A percentile compares a stretch with the other conserved stretches of the same genome.
These are phyloP conservation scores for Actinomortierella ambigua DNA, from an alignment of 371 early-diverging fungal genomes.

Conservation along the genomic window DNA sequence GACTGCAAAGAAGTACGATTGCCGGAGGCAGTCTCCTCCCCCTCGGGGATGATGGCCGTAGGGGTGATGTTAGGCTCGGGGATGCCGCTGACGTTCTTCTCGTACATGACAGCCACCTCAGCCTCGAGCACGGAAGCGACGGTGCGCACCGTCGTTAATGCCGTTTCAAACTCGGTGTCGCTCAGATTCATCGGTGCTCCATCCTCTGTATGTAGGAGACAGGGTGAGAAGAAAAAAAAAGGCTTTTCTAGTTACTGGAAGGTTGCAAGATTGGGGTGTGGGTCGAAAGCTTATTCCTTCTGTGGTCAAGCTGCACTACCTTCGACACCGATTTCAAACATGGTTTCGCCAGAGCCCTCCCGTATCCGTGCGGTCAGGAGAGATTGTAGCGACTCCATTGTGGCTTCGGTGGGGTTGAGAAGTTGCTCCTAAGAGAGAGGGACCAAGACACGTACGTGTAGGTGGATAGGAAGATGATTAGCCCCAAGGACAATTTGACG, in stretches of 20 bases:
- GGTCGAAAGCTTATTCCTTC: too few relatives aligned
- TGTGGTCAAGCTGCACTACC: too few relatives aligned
- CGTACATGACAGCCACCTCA: slow-evolving; percentile 69
- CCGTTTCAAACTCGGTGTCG: slow-evolving; percentile 59
- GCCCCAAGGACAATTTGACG: too few relatives aligned
- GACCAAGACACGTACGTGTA: not conserved
- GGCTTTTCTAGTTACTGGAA: too few relatives aligned
- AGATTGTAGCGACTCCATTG: slow-evolving; percentile 49
- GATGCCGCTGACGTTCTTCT: slow-evolving; percentile 32
- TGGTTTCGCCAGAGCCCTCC: slow-evolving; percentile 75
- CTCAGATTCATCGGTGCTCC: slow-evolving; percentile 72
- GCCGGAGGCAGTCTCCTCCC: not conserved
- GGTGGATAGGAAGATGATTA: too few relatives aligned
- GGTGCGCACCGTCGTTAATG: slow-evolving; percentile 51
- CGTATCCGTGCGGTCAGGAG: slow-evolving; percentile 58
- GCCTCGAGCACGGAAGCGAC: slow-evolving; percentile 59
- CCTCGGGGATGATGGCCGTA: slow-evolving; percentile 15
- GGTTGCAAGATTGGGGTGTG: too few relatives aligned
- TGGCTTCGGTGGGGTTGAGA: slow-evolving; percentile 50
- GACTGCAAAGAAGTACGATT: slow-evolving; percentile 6
- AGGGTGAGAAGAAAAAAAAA: not conserved
- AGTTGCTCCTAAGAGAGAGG: slow-evolving; percentile 52
- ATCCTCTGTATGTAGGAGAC: slow-evolving; percentile 56
- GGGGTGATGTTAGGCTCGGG: not conserved
- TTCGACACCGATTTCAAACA: slow-evolving; percentile 80